A percentile compares a stretch with the other conserved stretches of the same genome.
phyloP scores from a whole-genome alignment of 768 basidiomycete species.

The Lactarius akahatsu region DNA sequence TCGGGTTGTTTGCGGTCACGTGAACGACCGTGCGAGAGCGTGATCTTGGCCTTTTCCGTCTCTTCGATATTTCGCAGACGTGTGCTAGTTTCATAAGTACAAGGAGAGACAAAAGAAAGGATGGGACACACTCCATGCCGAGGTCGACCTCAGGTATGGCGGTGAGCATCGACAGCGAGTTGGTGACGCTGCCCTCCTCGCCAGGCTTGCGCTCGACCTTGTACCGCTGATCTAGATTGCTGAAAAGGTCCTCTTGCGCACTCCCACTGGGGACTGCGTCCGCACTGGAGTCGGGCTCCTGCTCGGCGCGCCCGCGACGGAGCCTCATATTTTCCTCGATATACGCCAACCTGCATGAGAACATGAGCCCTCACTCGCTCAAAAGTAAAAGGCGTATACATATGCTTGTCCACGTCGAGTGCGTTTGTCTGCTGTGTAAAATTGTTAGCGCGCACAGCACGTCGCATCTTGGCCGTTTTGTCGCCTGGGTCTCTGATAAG shows the following conservation, averaged over 20 bases:
- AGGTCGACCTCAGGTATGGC: constrained; percentile 98
- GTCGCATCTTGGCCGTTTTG: constrained; percentile 66
- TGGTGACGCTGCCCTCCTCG: constrained; percentile 92
- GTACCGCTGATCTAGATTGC: constrained; percentile 68
- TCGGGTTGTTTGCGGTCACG: constrained; percentile 49
- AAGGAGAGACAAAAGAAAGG: no score
- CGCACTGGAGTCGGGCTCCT: constrained; percentile 23
- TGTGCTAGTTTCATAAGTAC: constrained; percentile 47
- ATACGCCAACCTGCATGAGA: constrained; percentile 81
- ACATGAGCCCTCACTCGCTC: background rate
- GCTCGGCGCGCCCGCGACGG: constrained; percentile 55
- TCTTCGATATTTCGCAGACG: constrained; percentile 95
- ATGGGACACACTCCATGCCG: constrained; percentile 86
- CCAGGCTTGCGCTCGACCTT: constrained; percentile 49
- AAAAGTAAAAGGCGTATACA: constrained; percentile 51
- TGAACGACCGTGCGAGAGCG: constrained; percentile 71
- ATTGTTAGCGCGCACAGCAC: constrained; percentile 80
- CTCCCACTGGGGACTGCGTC: constrained; percentile 42
- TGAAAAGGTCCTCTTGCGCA: constrained; percentile 70
- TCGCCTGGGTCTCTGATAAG: constrained; percentile 56
- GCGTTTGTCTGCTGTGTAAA: constrained; percentile 97
- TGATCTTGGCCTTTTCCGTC: constrained; percentile 93
- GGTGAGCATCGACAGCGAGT: constrained; percentile 92
- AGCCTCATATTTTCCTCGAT: constrained; percentile 92
- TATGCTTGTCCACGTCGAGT: constrained; percentile 97